Percentiles rank a stretch among this genome's conserved stretches.
Evolutionary conservation across 2,329 filamentous ascomycete genomes (phyloP).

Genomic region (Epichloe brachyelytri): DNA sequence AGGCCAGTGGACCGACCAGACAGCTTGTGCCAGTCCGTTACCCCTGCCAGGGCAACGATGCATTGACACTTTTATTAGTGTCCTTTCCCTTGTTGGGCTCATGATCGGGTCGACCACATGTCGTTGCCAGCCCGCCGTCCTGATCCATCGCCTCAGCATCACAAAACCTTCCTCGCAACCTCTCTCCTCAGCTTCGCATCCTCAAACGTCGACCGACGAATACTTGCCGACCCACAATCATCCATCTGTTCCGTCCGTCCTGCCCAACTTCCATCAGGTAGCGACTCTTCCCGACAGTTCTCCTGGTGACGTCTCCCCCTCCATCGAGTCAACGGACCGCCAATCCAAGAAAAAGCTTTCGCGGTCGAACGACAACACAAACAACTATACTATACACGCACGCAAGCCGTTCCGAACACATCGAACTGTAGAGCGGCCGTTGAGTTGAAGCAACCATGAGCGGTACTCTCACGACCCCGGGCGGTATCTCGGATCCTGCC

Average conservation of each 20-base stretch:
- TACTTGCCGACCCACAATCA: background rate
- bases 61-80: constrained; percentile 5
- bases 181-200: background rate
- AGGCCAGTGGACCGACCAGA: background rate
- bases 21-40: background rate
- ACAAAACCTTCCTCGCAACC: background rate
- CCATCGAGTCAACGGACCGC: background rate
- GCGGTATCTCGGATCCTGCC: constrained; percentile 53
- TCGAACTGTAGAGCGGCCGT: constrained; percentile 1
- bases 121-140: constrained; percentile 19
- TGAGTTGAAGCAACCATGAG: constrained; percentile 18
- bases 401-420: background rate
- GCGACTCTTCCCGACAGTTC: background rate
- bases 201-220: background rate
- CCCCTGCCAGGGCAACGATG: constrained; percentile 10
- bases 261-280: background rate
- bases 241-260: background rate
- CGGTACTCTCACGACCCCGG: constrained; percentile 28
- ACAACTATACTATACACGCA: background rate
- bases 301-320: constrained; percentile 4
- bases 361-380: background rate
- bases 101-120: constrained; percentile 14
- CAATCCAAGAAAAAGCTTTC: background rate
- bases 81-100: constrained; percentile 18
- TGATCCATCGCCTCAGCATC: constrained; percentile 13